These are phyloP conservation scores for Marasmius oreades DNA, from an alignment of 1,284 basidiomycete species.

Conservation along the genomic window DNA sequence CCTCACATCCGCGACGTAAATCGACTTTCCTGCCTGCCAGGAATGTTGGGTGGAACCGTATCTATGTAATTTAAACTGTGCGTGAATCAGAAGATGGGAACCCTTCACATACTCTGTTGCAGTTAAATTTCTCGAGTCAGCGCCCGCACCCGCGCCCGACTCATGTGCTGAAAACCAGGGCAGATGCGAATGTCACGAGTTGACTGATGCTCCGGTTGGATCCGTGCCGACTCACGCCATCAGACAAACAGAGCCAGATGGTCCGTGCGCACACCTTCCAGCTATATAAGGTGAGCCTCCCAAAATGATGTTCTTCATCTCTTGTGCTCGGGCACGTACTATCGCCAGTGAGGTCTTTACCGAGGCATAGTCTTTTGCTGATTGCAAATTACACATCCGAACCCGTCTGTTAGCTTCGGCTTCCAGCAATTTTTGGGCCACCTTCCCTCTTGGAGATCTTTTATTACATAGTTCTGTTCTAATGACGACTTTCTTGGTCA, in stretches of 20 bases:
- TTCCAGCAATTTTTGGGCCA: constrained; percentile 78
- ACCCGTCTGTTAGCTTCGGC: constrained; percentile 75
- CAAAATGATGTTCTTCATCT: constrained; percentile 42
- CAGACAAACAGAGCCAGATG: constrained; percentile 21
- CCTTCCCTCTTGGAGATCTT: constrained; percentile 5
- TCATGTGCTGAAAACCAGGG: too few species aligned
- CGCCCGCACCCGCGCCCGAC: too few species aligned
- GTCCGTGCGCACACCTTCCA: constrained; percentile 37
- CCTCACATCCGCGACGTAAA: too few species aligned
- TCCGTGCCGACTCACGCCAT: too few species aligned
- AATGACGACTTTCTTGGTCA: not conserved
- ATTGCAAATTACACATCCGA: constrained; percentile 91
- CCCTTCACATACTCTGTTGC: too few species aligned
- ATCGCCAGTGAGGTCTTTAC: constrained; percentile 89
- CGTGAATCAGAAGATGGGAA: too few species aligned
- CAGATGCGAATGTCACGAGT: too few species aligned
- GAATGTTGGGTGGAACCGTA: too few species aligned
- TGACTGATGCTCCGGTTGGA: too few species aligned
- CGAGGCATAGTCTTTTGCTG: constrained; percentile 91
- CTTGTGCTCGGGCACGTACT: constrained; percentile 90
- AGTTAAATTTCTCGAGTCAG: too few species aligned
- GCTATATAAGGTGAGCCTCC: constrained; percentile 34
- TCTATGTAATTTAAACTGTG: too few species aligned
- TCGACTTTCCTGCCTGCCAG: too few species aligned
- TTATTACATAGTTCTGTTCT: not conserved